Conservation (phyloP, 306 rosid genomes). For the Trifolium fragiferum region DNA sequence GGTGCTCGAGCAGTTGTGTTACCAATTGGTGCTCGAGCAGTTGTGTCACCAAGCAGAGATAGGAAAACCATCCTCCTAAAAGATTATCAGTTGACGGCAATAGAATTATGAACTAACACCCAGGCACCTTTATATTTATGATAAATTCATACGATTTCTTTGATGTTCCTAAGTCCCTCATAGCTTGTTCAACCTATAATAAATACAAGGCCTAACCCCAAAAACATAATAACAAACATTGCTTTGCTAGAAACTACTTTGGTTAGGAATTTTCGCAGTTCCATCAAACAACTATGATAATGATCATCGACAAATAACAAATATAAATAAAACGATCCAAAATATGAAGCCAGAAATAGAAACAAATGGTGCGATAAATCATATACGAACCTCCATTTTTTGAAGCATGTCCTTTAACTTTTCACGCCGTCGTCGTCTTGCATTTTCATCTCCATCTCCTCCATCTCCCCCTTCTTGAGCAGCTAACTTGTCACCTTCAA, state of each 20-base stretch:
- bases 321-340: constrained; percentile 15
- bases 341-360: constrained; percentile 14
- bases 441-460: constrained; percentile 91
- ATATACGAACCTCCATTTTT: constrained; percentile 72
- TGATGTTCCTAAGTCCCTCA: constrained; percentile 7
- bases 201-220: constrained; percentile 10
- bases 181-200: constrained; percentile 5
- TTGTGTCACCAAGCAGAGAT: neutral
- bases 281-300: constrained; percentile 27
- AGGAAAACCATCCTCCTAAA: neutral
- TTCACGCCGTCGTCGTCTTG: constrained; percentile 80
- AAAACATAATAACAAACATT: neutral
- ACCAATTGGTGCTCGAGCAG: constrained; percentile 9
- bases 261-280: neutral
- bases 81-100: neutral
- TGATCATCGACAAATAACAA: constrained; percentile 30
- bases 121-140: neutral
- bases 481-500: constrained; percentile 90
- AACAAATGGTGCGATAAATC: constrained; percentile 30
- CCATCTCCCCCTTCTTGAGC: constrained; percentile 88
- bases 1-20: constrained; percentile 13
- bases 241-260: constrained; percentile 20
- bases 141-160: neutral
- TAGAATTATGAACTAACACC: neutral
- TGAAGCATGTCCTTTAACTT: constrained; percentile 88